Base-by-base conservation (phyloP, 192 early-diverging fungal species). In the Umbelopsis sp. region DNA sequence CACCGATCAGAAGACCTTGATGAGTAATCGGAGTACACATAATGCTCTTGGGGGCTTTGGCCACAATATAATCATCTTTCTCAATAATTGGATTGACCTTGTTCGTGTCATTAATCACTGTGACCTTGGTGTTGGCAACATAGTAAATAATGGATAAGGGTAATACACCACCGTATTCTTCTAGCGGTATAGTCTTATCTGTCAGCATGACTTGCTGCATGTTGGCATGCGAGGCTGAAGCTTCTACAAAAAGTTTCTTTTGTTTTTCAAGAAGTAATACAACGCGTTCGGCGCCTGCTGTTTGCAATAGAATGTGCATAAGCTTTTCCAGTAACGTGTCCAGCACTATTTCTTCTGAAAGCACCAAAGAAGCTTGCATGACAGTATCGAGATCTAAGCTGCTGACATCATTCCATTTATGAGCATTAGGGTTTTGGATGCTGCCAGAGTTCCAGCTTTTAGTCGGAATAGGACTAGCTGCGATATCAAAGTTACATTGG, bases 341-440 rank as follows among this genome's bases (percentile, higher is more conserved):
- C 61, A 72, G 45, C 46, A 66, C 61, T 20, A 72, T 65, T 64
- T 72, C 71, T 52, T 72, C 71, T 13, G 71, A 72, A 15, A 72
- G 52, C 11, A 72, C 65, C 47, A 72, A 46, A 10, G 61, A 66
- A 21, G 71, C 71, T 47, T 52, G 58, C 71, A 72, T 72, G 2
- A 67, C 71, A 20, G 71, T 67, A n/a, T 48, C 49, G 12, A 72
- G 46, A 72, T 72, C 71, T 3, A 72, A 47, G 20, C 61, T 46
- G 3, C 46, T 55, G 20, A 44, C 27, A 18, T 50, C 55, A 35
- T 61, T 58, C 12, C 30, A 50, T 37, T 21, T 48, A 16, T 27
- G 21, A 25, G 23, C 5, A 13, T 5, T 35, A 35, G 33, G 25
- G 13, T 16, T 35, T 2, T 7, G 2, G 13, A 2, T 6, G 27